These are phyloP conservation scores for Trypanosoma lewisi DNA, from an alignment of 208 protist species.

Conservation along the genomic window DNA sequence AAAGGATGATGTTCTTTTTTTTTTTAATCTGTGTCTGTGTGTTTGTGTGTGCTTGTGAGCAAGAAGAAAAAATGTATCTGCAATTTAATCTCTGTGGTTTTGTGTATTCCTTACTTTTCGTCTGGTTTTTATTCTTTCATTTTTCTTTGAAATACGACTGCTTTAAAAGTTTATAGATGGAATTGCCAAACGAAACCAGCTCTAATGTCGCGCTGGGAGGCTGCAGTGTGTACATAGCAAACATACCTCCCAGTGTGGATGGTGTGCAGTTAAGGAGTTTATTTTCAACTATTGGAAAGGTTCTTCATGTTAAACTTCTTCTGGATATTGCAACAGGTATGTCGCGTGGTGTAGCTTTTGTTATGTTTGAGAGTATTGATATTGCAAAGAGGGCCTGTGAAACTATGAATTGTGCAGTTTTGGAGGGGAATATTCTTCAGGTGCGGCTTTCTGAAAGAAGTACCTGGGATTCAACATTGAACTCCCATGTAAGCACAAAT, in stretches of 20 bases:
- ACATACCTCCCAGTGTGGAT: conserved; percentile 22
- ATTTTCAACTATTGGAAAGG: conserved; percentile 21
- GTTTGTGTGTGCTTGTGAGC: too few relatives aligned
- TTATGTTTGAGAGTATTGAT: conserved; percentile 24
- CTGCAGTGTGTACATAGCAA: conserved; percentile 23
- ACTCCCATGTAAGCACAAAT: conserved; percentile 23
- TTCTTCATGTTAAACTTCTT: conserved; percentile 27
- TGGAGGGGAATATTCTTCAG: conserved; percentile 20
- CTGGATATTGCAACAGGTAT: conserved; percentile 27
- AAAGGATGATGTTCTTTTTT: too few relatives aligned
- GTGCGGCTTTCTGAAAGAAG: conserved; percentile 23
- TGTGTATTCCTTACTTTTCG: too few relatives aligned
- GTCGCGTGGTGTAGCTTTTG: conserved; percentile 24
- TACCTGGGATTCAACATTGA: conserved; percentile 16
- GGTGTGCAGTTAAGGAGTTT: conserved; percentile 5
- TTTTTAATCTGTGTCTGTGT: too few relatives aligned
- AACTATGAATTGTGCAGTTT: conserved; percentile 17
- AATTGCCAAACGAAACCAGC: background rate
- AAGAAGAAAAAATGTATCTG: too few relatives aligned
- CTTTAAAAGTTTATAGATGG: background rate
- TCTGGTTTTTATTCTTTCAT: too few relatives aligned
- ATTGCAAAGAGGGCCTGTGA: conserved; percentile 18
- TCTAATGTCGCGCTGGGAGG: background rate
- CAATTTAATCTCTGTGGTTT: too few relatives aligned
- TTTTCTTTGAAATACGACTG: too few relatives aligned